phyloP scores from a whole-genome alignment of 192 early-diverging fungal species.

The Phycomyces blakesleeanus region DNA sequence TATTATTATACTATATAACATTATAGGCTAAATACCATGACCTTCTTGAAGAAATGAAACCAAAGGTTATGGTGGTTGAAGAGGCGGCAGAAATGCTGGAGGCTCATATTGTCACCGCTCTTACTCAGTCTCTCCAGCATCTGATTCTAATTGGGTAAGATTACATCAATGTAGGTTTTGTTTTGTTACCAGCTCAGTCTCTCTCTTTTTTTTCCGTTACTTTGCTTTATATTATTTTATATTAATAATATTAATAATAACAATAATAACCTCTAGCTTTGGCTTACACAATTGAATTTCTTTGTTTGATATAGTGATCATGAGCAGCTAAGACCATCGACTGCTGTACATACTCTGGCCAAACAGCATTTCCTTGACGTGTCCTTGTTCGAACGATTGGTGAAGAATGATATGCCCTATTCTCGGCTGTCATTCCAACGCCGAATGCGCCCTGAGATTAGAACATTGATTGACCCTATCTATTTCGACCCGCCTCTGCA shows the following conservation, averaged over 20 bases:
- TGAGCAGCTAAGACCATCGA: constrained; percentile 52
- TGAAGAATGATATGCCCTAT: constrained; percentile 38
- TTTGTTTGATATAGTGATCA: constrained; percentile 44
- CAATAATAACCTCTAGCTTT: too few relatives aligned
- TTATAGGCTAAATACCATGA: constrained; percentile 56
- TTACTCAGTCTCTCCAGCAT: constrained; percentile 46
- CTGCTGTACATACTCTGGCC: constrained; percentile 44
- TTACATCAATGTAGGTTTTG: constrained; percentile 7
- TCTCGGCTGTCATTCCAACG: constrained; percentile 44
- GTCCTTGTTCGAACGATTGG: constrained; percentile 54
- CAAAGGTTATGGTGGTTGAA: constrained; percentile 52
- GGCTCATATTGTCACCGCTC: constrained; percentile 47
- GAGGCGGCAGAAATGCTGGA: constrained; percentile 57
- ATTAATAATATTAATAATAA: too few relatives aligned
- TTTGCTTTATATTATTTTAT: too few relatives aligned
- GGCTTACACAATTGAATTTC: too few relatives aligned
- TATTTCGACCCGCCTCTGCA: constrained; percentile 40
- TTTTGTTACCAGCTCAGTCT: too few relatives aligned
- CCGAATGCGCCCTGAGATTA: constrained; percentile 56
- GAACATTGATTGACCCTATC: constrained; percentile 45
- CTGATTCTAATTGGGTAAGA: constrained; percentile 55
- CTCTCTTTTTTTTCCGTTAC: too few relatives aligned
- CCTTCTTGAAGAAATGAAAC: constrained; percentile 38
- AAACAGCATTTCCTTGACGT: constrained; percentile 40
- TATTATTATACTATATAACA: neutral